These are phyloP conservation scores for Coniochaeta sp. DNA, from an alignment of 2,329 filamentous ascomycete species.

Conservation along the genomic window DNA sequence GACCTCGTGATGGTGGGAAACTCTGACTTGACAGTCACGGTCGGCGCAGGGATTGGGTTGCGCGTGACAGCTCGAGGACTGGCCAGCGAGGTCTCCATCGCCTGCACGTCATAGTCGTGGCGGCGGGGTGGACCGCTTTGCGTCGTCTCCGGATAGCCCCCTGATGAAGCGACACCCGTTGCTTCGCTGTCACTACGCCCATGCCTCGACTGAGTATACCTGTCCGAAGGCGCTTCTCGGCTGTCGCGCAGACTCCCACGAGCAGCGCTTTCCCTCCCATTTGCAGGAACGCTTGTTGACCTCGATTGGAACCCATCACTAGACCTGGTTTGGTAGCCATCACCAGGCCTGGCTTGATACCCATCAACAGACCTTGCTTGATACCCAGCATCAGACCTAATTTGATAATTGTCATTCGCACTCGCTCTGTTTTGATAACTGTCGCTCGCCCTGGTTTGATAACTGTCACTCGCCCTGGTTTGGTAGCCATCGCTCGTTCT, in stretches of 20 bases:
- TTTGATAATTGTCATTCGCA: too few species aligned
- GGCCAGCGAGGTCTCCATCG: constrained; percentile 80
- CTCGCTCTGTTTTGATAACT: too few species aligned
- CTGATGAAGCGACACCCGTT: constrained; percentile 67
- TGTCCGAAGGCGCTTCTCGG: constrained; percentile 39
- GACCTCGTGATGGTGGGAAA: constrained; percentile 91
- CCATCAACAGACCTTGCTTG: not conserved
- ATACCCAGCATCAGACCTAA: not conserved
- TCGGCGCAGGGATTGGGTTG: constrained; percentile 85
- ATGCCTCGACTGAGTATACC: constrained; percentile 45
- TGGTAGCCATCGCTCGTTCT: constrained; percentile 11
- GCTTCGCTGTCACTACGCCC: constrained; percentile 71
- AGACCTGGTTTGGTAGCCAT: not conserved
- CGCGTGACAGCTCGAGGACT: constrained; percentile 65
- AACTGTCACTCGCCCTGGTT: not conserved
- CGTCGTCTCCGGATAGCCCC: constrained; percentile 71
- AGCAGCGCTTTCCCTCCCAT: constrained; percentile 10
- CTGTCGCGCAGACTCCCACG: constrained; percentile 31
- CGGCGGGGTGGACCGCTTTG: constrained; percentile 60
- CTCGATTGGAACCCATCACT: not conserved
- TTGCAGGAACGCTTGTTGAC: not conserved
- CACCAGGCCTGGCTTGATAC: not conserved
- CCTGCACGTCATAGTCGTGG: constrained; percentile 93
- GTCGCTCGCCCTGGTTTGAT: too few species aligned
- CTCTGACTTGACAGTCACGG: constrained; percentile 91